These are phyloP conservation scores for Pholiota adiposa DNA, from an alignment of 1,284 basidiomycete species.

Conservation along the genomic window DNA sequence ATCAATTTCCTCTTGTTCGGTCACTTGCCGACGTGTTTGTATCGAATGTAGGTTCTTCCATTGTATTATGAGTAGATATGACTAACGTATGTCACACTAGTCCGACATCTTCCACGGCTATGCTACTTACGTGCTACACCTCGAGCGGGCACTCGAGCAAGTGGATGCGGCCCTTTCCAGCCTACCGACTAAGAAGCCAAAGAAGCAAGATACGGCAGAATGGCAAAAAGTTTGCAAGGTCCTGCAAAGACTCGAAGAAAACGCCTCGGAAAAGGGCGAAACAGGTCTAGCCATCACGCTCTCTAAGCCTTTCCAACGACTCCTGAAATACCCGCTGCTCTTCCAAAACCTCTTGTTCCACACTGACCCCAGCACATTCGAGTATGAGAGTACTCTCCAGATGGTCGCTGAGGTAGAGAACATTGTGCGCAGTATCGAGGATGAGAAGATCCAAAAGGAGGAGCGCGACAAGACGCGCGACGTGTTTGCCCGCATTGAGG, in stretches of 20 bases:
- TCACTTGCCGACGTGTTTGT: slow-evolving; percentile 93
- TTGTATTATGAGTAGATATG: slow-evolving; percentile 9
- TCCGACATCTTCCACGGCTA: slow-evolving; percentile 92
- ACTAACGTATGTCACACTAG: slow-evolving; percentile 46
- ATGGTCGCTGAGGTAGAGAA: slow-evolving; percentile 98
- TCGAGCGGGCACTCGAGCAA: slow-evolving; percentile 87
- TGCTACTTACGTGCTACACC: slow-evolving; percentile 88
- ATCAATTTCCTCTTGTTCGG: slow-evolving; percentile 91
- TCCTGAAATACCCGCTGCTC: slow-evolving; percentile 95
- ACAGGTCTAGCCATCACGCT: slow-evolving; percentile 92
- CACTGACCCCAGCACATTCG: slow-evolving; percentile 95
- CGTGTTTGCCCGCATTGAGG: slow-evolving; percentile 94
- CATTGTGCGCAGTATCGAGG: slow-evolving; percentile 95
- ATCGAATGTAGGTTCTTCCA: slow-evolving; percentile 69
- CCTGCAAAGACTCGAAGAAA: slow-evolving; percentile 77
- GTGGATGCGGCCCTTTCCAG: slow-evolving; percentile 81
- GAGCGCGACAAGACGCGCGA: slow-evolving; percentile 94
- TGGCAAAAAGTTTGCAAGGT: slow-evolving; percentile 76
- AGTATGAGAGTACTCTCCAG: slow-evolving; percentile 94
- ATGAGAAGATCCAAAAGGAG: slow-evolving; percentile 96
- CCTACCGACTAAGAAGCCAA: slow-evolving; percentile 71
- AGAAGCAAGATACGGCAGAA: slow-evolving; percentile 78
- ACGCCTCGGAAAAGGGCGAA: slow-evolving; percentile 85
- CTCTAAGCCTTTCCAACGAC: slow-evolving; percentile 95
- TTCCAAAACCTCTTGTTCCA: slow-evolving; percentile 98